These are phyloP conservation scores for Ogataea hybrid DNA, from an alignment of 1,139 yeast genomes.

Conservation along the genomic window DNA sequence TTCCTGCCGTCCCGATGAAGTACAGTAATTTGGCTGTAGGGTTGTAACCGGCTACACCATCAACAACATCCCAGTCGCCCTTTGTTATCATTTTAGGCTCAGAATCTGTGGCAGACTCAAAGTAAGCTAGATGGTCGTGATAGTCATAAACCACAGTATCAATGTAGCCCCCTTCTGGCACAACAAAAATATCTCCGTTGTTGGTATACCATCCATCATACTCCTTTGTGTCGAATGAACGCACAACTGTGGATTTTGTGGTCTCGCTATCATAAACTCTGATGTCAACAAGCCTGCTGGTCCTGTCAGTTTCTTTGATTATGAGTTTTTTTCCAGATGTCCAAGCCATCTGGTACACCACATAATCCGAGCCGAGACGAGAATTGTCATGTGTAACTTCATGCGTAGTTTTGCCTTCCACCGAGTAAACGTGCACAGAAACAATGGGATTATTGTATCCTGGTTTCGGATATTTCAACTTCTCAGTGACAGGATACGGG, in stretches of 20 bases:
- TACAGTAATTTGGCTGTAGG: slow-evolving; percentile 51
- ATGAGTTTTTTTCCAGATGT: slow-evolving; percentile 52
- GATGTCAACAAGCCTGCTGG: slow-evolving; percentile 59
- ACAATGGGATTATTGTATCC: slow-evolving; percentile 73
- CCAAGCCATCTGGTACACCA: slow-evolving; percentile 77
- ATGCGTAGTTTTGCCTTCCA: slow-evolving; percentile 25
- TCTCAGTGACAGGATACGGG: slow-evolving; percentile 56
- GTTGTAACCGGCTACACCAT: slow-evolving; percentile 57
- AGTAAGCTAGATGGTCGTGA: slow-evolving; percentile 68
- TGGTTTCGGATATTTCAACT: slow-evolving; percentile 85
- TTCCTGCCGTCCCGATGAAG: slow-evolving; percentile 59
- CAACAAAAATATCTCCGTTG: slow-evolving; percentile 36
- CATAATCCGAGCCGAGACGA: slow-evolving; percentile 45
- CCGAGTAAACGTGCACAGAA: slow-evolving; percentile 44
- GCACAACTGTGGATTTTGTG: slow-evolving; percentile 36
- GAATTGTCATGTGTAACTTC: slow-evolving; percentile 30
- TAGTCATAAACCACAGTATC: slow-evolving; percentile 71
- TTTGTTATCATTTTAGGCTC: slow-evolving; percentile 54
- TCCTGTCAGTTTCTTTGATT: slow-evolving; percentile 68
- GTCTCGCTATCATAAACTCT: slow-evolving; percentile 41
- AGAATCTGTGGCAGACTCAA: slow-evolving; percentile 44
- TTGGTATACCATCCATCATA: slow-evolving; percentile 59
- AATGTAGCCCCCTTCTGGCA: slow-evolving; percentile 56
- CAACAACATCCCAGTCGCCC: slow-evolving; percentile 69
- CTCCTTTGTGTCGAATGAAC: slow-evolving; percentile 44